Evolutionary conservation across 306 rosid genomes (phyloP), one percentile per base, ranked within the genome.

Genomic region (Vicia sativa): DNA sequence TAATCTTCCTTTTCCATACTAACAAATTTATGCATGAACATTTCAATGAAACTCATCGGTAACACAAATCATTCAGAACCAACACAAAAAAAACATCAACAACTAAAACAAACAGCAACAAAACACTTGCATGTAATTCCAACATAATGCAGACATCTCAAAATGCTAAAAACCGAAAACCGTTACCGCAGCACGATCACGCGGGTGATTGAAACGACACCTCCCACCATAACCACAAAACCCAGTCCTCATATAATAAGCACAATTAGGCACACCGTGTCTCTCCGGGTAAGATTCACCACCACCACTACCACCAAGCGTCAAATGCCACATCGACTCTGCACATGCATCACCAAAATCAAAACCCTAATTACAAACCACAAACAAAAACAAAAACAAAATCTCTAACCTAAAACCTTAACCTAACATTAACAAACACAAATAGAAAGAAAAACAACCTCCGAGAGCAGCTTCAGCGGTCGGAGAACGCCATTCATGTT

Each of bases 131-230:
- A 72, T 61, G 6, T 38, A 49, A 39, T 25, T 61, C 54, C 11
- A 62, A 53, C 65, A 45, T 60, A 81, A 82, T 44, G 78, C 77
- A 67, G 44, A 61, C 28, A 72, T 48, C 16, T 61, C 0, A 68
- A 71, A 56, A 46, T 1, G 25, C 71, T 1, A 56, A 64, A 48
- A 78, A 67, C 8, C 29, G 46, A 64, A 48, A 78, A 67, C 8
- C 19, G 12, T 77, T 85, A 91, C 97, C 85, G 96, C 93, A 15
- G 81, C 89, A 31, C 97, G 96, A 77, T 91, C 96, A 63, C 80
- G 97, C 25, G 96, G 97, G 44, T 91, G 97, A 79, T 77, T 86
- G 86, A 84, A 88, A 10, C 97, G 91, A 52, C 97, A 91, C 82
- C 97, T 82, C 53, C 65, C 52, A 70, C 96, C 97, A 62, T 88